Percentiles rank a stretch among this genome's conserved stretches.
Evolutionary conservation across 1,139 yeast species (phyloP).

Genomic region (Debaryomyces subglobosus): DNA sequence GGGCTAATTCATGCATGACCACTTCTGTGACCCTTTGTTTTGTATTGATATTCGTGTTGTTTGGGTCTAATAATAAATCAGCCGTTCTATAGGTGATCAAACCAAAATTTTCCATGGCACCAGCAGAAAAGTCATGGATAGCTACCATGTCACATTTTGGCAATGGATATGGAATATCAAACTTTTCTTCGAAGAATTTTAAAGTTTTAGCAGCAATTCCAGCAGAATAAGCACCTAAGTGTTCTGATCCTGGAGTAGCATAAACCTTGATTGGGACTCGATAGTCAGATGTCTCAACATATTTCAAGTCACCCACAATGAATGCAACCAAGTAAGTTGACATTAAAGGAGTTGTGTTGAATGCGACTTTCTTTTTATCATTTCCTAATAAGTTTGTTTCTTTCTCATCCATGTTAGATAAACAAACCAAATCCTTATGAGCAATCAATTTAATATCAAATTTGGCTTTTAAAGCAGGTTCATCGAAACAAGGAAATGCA

Average conservation of each 20-base stretch:
- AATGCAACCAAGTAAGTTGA: constrained; percentile 80
- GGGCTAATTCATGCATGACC: constrained; percentile 88
- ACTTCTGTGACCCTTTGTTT: constrained; percentile 84
- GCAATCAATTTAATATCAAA: constrained; percentile 70
- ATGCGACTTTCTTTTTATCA: constrained; percentile 52
- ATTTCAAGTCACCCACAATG: constrained; percentile 76
- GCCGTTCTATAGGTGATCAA: constrained; percentile 57
- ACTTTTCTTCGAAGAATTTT: constrained; percentile 52
- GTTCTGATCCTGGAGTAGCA: constrained; percentile 55
- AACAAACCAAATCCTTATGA: constrained; percentile 60
- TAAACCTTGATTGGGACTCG: constrained; percentile 64
- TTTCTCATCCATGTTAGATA: constrained; percentile 79
- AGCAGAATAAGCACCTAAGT: constrained; percentile 53
- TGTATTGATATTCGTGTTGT: constrained; percentile 45
- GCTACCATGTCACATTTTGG: constrained; percentile 62
- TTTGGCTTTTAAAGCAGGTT: constrained; percentile 81
- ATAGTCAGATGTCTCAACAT: constrained; percentile 64
- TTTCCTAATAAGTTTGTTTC: constrained; percentile 47
- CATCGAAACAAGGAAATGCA: constrained; percentile 91
- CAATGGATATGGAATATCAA: constrained; percentile 61
- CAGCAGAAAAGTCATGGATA: constrained; percentile 59
- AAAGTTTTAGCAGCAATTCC: constrained; percentile 55
- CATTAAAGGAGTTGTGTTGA: constrained; percentile 68
- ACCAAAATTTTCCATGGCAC: constrained; percentile 69
- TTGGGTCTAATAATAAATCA: constrained; percentile 53